Base-by-base conservation (phyloP, 805 yeast species). In the Zygosaccharomyces kombuchaensis region DNA sequence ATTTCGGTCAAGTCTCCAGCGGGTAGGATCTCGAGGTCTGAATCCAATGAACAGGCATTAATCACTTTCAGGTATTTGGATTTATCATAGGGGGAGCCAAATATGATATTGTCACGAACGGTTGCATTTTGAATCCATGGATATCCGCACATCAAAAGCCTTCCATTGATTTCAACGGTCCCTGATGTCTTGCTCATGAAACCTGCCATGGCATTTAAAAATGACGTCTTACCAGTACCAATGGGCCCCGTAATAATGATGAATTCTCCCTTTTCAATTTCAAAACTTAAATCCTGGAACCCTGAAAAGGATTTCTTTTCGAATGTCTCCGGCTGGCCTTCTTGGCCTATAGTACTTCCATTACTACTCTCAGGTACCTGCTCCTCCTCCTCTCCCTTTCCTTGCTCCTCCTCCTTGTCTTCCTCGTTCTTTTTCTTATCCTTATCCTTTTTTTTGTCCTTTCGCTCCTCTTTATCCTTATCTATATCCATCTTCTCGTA, bases 71-170 rank as follows among this genome's bases (percentile, higher is more conserved):
- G 58, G 59, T 87, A 87, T 50, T 69, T 74, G 2, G 65, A 58
- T 41, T 72, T 67, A 45, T 81, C 78, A 46, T 60, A 80, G 13
- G 75, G 74, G 14, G 60, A 50, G 19, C 95, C 95, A 66, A 87
- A 87, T 10, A 74, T 41, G 44, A 87, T 85, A 58, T 87, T 87
- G 13, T 84, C 88, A 57, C 77, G 76, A 22, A 87, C 80, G 0
- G 95, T 83, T 2, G 85, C 80, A 65, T 87, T 87, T 57, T 84
- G 90, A 34, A 87, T 78, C 96, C 96, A 87, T 13, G 90, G 91
- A 36, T 76, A 75, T 16, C 90, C 86, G 48, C 81, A 77, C 45
- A 71, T 63, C 10, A 74, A 63, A 16, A 76, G 75, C 55, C 56
- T 66, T 1, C 91, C 90, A 51, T 73, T 72, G 5, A 79, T 68